Conservation (phyloP, 768 basidiomycete genomes). For the Leccinum imitatum region DNA sequence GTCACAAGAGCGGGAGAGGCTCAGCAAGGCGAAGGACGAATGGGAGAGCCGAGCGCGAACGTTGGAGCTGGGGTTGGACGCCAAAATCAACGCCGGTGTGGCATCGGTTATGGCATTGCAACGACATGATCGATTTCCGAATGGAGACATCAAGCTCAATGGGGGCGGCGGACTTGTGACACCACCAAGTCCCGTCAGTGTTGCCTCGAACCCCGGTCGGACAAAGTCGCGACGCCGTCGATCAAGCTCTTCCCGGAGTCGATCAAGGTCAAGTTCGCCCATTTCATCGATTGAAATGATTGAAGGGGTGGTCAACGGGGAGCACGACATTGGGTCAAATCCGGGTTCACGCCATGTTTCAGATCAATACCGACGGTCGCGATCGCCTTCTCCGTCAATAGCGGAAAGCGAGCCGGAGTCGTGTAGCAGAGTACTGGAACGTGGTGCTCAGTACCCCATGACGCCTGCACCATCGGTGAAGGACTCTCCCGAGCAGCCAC, state of each 20-base stretch:
- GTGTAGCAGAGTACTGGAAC: constrained; percentile 19
- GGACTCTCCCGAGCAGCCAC: constrained; percentile 28
- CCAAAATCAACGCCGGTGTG: constrained; percentile 37
- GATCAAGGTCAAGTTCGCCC: constrained; percentile 36
- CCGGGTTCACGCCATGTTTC: constrained; percentile 27
- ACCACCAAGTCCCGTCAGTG: constrained; percentile 73
- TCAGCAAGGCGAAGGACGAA: constrained; percentile 72
- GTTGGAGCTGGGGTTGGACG: constrained; percentile 55
- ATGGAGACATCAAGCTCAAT: constrained; percentile 30
- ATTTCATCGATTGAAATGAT: constrained; percentile 36
- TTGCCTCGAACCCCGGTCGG: constrained; percentile 58
- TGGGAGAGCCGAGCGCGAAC: constrained; percentile 66
- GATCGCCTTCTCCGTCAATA: constrained; percentile 33
- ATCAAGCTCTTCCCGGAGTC: constrained; percentile 41
- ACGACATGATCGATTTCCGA: constrained; percentile 39
- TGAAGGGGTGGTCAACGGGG: constrained; percentile 26
- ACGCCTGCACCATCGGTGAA: constrained; percentile 33
- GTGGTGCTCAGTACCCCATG: constrained; percentile 27
- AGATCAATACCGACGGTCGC: constrained; percentile 24
- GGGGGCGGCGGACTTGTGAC: constrained; percentile 59
- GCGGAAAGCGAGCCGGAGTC: constrained; percentile 31
- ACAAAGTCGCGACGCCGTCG: constrained; percentile 43
- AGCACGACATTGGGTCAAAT: constrained; percentile 17
- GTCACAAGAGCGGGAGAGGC: constrained; percentile 74
- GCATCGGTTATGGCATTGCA: constrained; percentile 33